Conservation (phyloP, 352 stramenopile genomes). For the Blastocystis sp. region DNA sequence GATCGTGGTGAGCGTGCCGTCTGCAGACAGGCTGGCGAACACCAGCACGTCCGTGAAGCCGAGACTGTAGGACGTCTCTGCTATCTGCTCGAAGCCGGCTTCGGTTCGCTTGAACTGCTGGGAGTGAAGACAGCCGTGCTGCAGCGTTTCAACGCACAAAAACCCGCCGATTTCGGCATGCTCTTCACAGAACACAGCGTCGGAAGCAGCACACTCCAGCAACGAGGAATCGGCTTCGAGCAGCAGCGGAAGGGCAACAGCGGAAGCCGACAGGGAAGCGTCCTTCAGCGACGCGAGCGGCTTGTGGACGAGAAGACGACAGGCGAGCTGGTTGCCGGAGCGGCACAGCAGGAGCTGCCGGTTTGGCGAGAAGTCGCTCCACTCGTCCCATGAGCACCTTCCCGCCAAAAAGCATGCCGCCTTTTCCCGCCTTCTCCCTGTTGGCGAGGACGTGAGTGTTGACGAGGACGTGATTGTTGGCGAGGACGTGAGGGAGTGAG, state of each 20-base stretch:
- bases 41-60: too few species aligned
- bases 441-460: too few species aligned
- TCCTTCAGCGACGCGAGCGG: neutral
- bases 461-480: too few species aligned
- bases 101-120: too few species aligned
- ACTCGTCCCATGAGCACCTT: too few species aligned
- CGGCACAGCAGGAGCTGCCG: neutral
- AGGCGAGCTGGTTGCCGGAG: neutral
- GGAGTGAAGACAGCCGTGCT: too few species aligned
- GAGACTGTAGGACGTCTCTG: too few species aligned
- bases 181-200: conserved; percentile 8
- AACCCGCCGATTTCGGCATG: neutral
- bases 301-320: neutral
- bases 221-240: neutral
- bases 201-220: neutral
- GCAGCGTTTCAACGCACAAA: neutral
- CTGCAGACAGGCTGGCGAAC: too few species aligned
- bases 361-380: neutral
- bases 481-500: too few species aligned
- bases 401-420: neutral
- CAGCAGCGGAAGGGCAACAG: neutral
- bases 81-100: too few species aligned
- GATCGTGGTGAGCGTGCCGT: too few species aligned
- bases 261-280: neutral
- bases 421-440: too few species aligned